phyloP scores from a whole-genome alignment of 805 yeast genomes.

The Maudiozyma saulgeensis region DNA sequence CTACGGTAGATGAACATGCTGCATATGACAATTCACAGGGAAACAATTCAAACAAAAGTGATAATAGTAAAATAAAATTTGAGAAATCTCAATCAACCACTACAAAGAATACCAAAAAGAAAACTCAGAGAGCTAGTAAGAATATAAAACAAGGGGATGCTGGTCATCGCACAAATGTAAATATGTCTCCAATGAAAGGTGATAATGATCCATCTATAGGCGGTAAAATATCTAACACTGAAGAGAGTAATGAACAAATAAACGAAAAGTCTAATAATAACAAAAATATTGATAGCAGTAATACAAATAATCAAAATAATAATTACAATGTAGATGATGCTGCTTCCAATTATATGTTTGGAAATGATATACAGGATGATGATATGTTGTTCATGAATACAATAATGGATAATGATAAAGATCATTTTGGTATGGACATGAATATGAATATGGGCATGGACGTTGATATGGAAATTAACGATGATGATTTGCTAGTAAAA shows the following conservation, averaged over 20 bases:
- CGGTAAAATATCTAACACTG: not conserved
- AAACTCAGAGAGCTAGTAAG: not conserved
- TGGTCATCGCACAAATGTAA: not conserved
- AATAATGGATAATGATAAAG: conserved; percentile 4
- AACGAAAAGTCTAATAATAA: not conserved
- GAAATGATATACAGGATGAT: conserved; percentile 2
- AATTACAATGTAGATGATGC: not conserved
- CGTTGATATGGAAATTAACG: not conserved
- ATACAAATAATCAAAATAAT: not conserved
- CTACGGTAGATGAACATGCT: conserved; percentile 3
- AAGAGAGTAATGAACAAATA: not conserved
- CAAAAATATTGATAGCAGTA: not conserved
- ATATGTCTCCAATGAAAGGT: not conserved
- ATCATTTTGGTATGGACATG: conserved; percentile 2
- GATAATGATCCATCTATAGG: not conserved
- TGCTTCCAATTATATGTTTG: conserved; percentile 1
- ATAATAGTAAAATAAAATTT: not conserved
- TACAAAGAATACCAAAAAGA: not conserved
- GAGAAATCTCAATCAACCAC: not conserved
- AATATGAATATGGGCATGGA: conserved; percentile 1
- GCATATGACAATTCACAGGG: not conserved
- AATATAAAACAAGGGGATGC: not conserved
- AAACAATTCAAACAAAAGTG: not conserved
- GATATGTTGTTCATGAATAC: conserved; percentile 6
- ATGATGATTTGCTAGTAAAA: not conserved